Conservation (phyloP, 805 yeast species). For the Lipomyces mesembrius region DNA sequence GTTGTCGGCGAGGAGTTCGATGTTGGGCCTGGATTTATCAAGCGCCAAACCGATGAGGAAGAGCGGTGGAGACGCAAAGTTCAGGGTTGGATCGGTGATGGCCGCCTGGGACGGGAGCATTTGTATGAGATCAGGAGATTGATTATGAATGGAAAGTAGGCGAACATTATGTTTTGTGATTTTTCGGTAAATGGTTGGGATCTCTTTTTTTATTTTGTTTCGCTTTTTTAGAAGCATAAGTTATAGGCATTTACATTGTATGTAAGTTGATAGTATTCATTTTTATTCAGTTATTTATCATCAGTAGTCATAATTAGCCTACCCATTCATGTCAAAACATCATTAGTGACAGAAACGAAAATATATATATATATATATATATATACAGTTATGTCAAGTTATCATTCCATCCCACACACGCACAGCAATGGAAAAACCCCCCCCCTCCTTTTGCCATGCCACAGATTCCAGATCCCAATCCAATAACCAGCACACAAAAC, state of each 20-base stretch:
- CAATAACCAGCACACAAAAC: too few species aligned
- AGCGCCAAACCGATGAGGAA: constrained; percentile 44
- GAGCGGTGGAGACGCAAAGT: constrained; percentile 46
- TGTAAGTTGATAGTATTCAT: neutral
- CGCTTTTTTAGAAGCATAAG: neutral
- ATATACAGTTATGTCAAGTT: too few species aligned
- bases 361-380: too few species aligned
- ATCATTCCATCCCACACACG: too few species aligned
- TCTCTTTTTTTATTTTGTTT: neutral
- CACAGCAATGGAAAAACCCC: too few species aligned
- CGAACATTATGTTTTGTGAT: neutral
- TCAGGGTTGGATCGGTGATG: constrained; percentile 42
- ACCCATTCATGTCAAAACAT: neutral
- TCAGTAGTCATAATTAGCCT: neutral
- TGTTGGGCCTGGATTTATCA: constrained; percentile 40
- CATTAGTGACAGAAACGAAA: neutral
- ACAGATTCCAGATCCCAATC: too few species aligned
- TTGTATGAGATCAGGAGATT: constrained; percentile 45
- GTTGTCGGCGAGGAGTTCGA: constrained; percentile 46
- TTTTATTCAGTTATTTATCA: neutral
- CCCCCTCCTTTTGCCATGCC: too few species aligned
- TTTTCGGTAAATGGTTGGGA: neutral
- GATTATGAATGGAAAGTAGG: constrained; percentile 40
- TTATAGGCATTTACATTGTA: neutral
- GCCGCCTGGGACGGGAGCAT: constrained; percentile 40